Base-by-base conservation (phyloP, 495 filamentous ascomycete genomes). In the Aspergillus saccharolyticus region DNA sequence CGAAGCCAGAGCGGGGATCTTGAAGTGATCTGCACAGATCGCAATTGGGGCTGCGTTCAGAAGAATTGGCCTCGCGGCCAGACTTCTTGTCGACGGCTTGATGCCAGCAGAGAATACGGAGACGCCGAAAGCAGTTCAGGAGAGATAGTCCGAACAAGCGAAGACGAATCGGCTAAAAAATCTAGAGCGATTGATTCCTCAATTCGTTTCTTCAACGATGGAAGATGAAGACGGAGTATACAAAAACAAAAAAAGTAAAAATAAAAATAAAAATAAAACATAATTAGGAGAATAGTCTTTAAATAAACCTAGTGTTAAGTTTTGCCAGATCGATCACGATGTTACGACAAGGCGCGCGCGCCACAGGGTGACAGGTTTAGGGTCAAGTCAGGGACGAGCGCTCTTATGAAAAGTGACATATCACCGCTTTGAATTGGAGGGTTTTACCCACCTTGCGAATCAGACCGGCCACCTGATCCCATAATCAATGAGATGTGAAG, bases 41-140 rank as follows among this genome's bases (percentile, higher is more conserved):
- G n/a, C 54, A 21, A 28, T 20, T 25, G 1, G 44, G 25, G 39
- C 62, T 60, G 61, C 44, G 60, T 63, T 60, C 61, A 57, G 61
- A 60, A 42, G 22, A 39, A 10, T 39, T 47, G 6, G 44, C 17
- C 19, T 49, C 17, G 25, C 46, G 19, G 46, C 46, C 46, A 24
- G 17, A 49, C 46, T 12, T 24, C 46, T 49, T 22, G 25, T 28
- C 46, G 33, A 39, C 8, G 21, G 2, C 17, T 12, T 24, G 39
- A 7, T 16, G 28, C n/a, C 42, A 17, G 25, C 25, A 14, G 25
- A 22, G 4, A n/a, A 4, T 21, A 43, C 51, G 33, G 33, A 39
- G 33, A 39, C 33, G 33, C 33, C 33, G 33, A 39, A 39, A 6
- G 33, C 33, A 39, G 33, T 15, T 12, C 7, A 12, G 12, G 6